Conservation (phyloP, 192 early-diverging fungal genomes). For the Umbelopsis ramanniana region DNA sequence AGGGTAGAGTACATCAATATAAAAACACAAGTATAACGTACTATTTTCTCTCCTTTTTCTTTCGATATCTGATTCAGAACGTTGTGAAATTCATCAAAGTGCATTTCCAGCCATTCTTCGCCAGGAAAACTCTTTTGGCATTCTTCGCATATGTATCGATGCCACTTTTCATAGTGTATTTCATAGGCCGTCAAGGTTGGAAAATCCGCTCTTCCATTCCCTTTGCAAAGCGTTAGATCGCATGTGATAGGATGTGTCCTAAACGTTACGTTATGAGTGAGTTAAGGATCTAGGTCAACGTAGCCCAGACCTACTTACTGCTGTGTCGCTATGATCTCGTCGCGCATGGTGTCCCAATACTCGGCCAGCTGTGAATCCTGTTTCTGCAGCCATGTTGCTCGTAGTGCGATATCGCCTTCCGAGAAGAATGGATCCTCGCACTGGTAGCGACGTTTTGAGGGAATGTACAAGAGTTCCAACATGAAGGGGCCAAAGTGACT, state of each 20-base stretch:
- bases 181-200: conserved; percentile 47
- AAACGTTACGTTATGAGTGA: not conserved
- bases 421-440: conserved; percentile 31
- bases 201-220: conserved; percentile 28
- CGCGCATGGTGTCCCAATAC: conserved; percentile 1
- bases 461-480: conserved; percentile 25
- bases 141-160: conserved; percentile 50
- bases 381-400: conserved; percentile 35
- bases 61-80: conserved; percentile 46
- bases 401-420: conserved; percentile 37
- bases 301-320: not conserved
- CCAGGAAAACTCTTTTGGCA: conserved; percentile 55
- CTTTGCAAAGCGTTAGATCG: conserved; percentile 18
- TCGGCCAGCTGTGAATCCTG: conserved; percentile 18
- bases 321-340: conserved; percentile 2
- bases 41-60: conserved; percentile 56
- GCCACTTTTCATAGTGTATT: conserved; percentile 53
- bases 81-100: conserved; percentile 54
- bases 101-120: conserved; percentile 51
- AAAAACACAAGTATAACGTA: conserved; percentile 24
- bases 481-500: not conserved
- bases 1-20: too few species aligned
- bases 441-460: conserved; percentile 32
- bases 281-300: not conserved
- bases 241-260: conserved; percentile 25